phyloP scores from a whole-genome alignment of 768 basidiomycete species.

The Dioszegia crocea region DNA sequence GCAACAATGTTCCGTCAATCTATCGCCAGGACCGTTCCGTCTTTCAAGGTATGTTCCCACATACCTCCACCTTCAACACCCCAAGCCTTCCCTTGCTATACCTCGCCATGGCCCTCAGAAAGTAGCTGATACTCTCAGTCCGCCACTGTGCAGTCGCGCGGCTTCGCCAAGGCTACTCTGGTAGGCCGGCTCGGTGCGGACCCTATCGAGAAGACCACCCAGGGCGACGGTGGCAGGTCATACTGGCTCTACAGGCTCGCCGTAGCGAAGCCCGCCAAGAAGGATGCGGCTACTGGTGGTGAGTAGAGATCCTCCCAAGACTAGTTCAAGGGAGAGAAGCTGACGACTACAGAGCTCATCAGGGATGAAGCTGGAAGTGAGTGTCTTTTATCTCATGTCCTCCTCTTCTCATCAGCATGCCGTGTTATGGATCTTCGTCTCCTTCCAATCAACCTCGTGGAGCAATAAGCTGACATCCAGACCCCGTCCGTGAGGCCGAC shows the following conservation, averaged over 20 bases:
- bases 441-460: no score
- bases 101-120: no score
- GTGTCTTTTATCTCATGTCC: neutral
- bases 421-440: neutral
- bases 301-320: neutral
- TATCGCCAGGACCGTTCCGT: slow-evolving; percentile 1
- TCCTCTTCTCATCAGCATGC: neutral
- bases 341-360: slow-evolving; percentile 8
- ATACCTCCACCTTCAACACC: no score
- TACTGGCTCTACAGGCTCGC: slow-evolving; percentile 16
- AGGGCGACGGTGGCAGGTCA: neutral
- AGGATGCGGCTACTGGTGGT: slow-evolving; percentile 16
- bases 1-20: slow-evolving; percentile 11
- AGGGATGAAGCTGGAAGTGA: slow-evolving; percentile 14
- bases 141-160: neutral
- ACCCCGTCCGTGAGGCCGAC: slow-evolving; percentile 15
- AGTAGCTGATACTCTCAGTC: neutral
- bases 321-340: neutral
- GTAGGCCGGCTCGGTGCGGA: slow-evolving; percentile 19
- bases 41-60: slow-evolving; percentile 4
- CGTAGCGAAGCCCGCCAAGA: slow-evolving; percentile 13
- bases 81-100: no score
- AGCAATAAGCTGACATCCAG: slow-evolving; percentile 4
- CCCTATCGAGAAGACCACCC: slow-evolving; percentile 4
- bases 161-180: slow-evolving; percentile 14